Base-by-base conservation (phyloP, 129 eudicot species). In the Silybum marianum region DNA sequence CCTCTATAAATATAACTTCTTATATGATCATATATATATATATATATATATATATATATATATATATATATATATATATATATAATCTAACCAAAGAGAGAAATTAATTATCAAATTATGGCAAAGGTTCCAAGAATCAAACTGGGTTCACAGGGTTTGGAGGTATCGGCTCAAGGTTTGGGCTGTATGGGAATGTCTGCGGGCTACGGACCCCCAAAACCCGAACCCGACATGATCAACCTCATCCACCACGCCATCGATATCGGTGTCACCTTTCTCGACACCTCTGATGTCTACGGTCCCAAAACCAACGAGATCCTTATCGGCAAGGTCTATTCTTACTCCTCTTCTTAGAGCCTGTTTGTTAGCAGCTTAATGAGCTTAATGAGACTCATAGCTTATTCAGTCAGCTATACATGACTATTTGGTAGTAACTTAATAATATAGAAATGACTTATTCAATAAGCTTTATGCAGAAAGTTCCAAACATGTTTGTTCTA, bases 121-220 rank as follows among this genome's bases (percentile, higher is more conserved):
- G 36, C n/a, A 68, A 28, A 24, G 2, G 36, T 68, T 22, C 72
- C 72, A 68, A 68, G 72, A 28, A 68, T 68, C 72, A 68, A 68
- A 28, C 9, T 68, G 72, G 72, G 72, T 28, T 68, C 72, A 68
- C 72, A 68, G 72, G 72, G 72, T 14, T 28, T 68, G n/a, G 72
- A 68, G 36, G 72, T 68, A 23, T 68, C 72, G 25, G 72, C 36
- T 9, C 72, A 24, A 13, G 72, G 91, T 0, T 73, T 85, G 24
- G 91, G 91, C 1, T 88, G 91, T 38, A 84, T 84, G 88, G 84
- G 84, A 18, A 88, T 88, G 88, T 88, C 85, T 71, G 76, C 82
- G 10, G 14, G 13, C 72, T 87, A 87, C 54, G 82, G 91, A 32
- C 82, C 88, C 5, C 82, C 84, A 0, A 88, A 88, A 76, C 91